Evolutionary conservation across 345 rosid genomes (phyloP), one percentile per base, ranked within the genome.

Genomic region (Sonneratia caseolaris): DNA sequence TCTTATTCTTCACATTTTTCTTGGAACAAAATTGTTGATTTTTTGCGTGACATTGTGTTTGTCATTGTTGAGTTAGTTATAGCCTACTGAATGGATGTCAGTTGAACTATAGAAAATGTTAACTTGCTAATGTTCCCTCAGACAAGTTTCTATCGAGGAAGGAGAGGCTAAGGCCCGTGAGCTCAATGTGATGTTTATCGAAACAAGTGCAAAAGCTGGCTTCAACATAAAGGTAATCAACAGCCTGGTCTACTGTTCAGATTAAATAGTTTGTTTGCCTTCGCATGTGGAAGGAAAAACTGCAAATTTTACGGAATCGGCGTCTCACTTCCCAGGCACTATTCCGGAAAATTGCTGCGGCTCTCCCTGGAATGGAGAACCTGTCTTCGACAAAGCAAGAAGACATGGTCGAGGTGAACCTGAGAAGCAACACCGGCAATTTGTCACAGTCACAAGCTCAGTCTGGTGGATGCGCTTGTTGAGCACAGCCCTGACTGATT

Each of bases 401-500:
- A 79, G 97, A 94, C 82, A 94, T 94, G 98, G 97, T 91, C 40
- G 98, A 94, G 62, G 97, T 91, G 74, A 94, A 91, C 81, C 84
- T 91, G 66, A 94, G 85, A 82, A 73, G 96, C 1, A 84, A 86
- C 0, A 84, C 45, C 32, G 49, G 78, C 73, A 87, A 83, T 82
- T 81, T 92, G 24, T 86, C 96, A 38, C 98, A 89, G 79, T 72
- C 78, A 59, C 90, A 90, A 81, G 88, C 88, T 74, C 92, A 86
- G 75, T 81, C 86, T 71, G 95, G 97, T 16, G 97, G 97, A 18
- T 94, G 98, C 70, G 81, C 96, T 10, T 94, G 96, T 82, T 94
- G 78, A 67, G 10, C n/a, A 16, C 59, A 16, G 59, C 59, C 24
- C 9, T 40, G 43, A 40, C 18, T 16, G 43, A 19, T 7, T 18